Conservation (phyloP, 1,139 yeast species). For the Geotrichum citri-aurantii region DNA sequence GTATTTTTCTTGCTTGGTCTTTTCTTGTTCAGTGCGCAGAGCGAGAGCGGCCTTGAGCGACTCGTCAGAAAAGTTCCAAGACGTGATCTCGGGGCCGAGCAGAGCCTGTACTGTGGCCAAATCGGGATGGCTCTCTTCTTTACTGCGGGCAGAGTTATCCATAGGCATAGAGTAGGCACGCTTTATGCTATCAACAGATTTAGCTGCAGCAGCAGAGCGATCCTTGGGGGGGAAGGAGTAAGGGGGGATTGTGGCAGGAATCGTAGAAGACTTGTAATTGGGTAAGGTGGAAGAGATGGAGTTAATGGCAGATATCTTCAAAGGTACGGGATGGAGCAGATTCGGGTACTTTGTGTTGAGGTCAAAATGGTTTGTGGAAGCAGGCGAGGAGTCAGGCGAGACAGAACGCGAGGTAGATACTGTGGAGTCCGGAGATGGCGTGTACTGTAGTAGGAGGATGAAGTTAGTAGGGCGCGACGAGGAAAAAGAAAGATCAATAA, state of each 20-base stretch:
- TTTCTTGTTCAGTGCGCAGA: constrained; percentile 70
- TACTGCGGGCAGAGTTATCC: constrained; percentile 1
- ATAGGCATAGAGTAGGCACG: constrained; percentile 5
- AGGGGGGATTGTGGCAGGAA: constrained; percentile 2
- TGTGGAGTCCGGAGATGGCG: neutral
- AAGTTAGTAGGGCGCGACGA: neutral
- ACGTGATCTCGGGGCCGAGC: constrained; percentile 48
- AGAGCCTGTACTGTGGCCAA: constrained; percentile 29
- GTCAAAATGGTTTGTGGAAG: neutral
- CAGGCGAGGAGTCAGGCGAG: constrained; percentile 1
- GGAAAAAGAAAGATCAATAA: neutral
- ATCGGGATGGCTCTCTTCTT: constrained; percentile 6
- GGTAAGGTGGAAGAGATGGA: neutral
- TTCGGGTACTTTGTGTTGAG: neutral
- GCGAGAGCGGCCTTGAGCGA: constrained; percentile 59
- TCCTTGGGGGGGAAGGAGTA: constrained; percentile 8
- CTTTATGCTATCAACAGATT: neutral
- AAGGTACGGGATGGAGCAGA: neutral
- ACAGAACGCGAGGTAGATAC: neutral
- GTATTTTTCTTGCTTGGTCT: constrained; percentile 76
- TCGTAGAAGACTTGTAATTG: neutral
- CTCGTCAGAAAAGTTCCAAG: constrained; percentile 59
- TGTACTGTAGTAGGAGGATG: neutral
- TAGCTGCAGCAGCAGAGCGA: neutral
- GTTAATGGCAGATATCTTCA: neutral